Conservation (phyloP, 257 asterid genomes). For the Echium plantagineum region DNA sequence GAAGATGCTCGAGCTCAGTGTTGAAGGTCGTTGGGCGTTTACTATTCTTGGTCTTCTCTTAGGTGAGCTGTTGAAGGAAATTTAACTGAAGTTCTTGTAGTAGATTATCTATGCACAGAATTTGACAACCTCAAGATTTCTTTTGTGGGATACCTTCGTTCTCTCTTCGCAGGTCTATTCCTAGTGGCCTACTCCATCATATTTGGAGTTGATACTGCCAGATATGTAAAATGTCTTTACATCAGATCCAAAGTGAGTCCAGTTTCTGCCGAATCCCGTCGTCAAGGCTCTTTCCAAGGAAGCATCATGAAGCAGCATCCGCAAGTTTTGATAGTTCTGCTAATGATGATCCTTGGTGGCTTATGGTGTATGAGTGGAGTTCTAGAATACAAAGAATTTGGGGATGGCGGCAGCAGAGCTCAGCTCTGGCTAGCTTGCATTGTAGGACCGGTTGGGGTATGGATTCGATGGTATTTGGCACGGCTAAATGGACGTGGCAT, state of each 20-base stretch:
- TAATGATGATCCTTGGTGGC: constrained; percentile 27
- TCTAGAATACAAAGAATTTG: constrained; percentile 33
- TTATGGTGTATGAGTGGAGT: constrained; percentile 40
- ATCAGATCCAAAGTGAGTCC: constrained; percentile 7
- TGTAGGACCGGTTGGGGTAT: constrained; percentile 87
- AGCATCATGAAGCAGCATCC: constrained; percentile 17
- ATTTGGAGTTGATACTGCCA: constrained; percentile 66
- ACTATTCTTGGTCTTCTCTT: constrained; percentile 51
- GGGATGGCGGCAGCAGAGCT: constrained; percentile 32
- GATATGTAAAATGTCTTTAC: constrained; percentile 39
- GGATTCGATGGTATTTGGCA: constrained; percentile 78
- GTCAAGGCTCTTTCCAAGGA: constrained; percentile 12
- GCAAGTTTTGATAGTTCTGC: constrained; percentile 23
- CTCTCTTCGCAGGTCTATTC: constrained; percentile 44
- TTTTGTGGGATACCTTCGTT: background rate
- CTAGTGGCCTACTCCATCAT: constrained; percentile 56
- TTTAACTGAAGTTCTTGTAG: background rate
- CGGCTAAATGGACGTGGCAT: constrained; percentile 73
- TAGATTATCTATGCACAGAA: background rate
- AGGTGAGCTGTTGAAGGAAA: constrained; percentile 29
- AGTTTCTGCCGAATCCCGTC: background rate
- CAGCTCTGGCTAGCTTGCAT: constrained; percentile 59
- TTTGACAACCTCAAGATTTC: background rate
- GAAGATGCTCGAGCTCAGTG: constrained; percentile 73
- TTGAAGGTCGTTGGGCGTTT: constrained; percentile 59